Evolutionary conservation across 2,329 filamentous ascomycete species (phyloP).

Genomic region (Saccharata proteae): DNA sequence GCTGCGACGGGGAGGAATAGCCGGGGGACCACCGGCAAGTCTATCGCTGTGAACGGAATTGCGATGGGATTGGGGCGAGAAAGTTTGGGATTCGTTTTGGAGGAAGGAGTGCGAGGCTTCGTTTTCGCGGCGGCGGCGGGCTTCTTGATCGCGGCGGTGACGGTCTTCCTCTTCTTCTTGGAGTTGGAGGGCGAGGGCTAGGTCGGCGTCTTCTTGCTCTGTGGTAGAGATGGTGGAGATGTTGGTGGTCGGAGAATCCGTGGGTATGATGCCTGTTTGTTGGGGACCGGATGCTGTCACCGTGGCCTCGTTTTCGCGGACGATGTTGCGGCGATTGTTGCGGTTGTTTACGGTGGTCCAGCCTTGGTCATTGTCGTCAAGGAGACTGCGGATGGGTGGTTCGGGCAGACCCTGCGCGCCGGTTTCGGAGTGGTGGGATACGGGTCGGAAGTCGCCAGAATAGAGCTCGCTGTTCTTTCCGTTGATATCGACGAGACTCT

Average conservation of each 20-base stretch:
- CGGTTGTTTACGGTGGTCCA: conserved; percentile 45
- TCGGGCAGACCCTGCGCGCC: conserved; percentile 11
- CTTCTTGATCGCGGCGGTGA: conserved; percentile 47
- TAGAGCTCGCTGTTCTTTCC: conserved; percentile 74
- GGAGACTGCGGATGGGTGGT: conserved; percentile 17
- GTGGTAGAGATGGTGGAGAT: conserved; percentile 31
- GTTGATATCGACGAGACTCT: conserved; percentile 78
- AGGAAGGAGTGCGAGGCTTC: conserved; percentile 59
- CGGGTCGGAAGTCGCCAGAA: conserved; percentile 77
- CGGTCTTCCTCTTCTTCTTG: conserved; percentile 88
- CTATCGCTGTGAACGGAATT: conserved; percentile 14
- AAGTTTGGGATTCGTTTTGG: conserved; percentile 23
- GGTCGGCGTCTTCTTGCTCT: conserved; percentile 71
- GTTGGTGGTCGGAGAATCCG: conserved; percentile 8
- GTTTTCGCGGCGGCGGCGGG: conserved; percentile 52
- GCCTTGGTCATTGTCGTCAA: conserved; percentile 27
- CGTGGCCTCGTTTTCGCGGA: conserved; percentile 10
- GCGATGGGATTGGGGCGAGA: conserved; percentile 11
- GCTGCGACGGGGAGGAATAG: conserved; percentile 14
- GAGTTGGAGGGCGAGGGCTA: conserved; percentile 80
- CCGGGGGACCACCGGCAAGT: too few species aligned
- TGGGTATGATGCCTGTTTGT: conserved; percentile 8
- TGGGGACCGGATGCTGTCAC: conserved; percentile 6
- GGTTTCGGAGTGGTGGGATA: conserved; percentile 44
- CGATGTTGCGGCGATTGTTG: conserved; percentile 9